phyloP scores from a whole-genome alignment of 179 eudicot species.

The Patellifolia procumbens region DNA sequence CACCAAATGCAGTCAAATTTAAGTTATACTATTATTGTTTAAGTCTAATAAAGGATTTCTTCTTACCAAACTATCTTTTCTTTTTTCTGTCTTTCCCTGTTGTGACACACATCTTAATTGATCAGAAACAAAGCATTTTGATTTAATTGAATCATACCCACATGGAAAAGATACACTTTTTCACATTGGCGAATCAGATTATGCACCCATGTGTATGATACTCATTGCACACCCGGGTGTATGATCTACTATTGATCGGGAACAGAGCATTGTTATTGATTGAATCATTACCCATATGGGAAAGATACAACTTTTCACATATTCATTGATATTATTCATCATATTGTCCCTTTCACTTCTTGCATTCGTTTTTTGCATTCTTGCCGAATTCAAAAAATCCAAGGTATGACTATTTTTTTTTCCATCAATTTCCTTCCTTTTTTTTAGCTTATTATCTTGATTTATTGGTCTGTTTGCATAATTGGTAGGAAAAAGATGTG shows the following conservation, averaged over 20 bases:
- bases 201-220: too few species aligned
- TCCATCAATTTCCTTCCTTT: neutral
- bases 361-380: constrained; percentile 57
- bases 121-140: neutral
- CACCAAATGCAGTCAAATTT: neutral
- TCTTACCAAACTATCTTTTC: too few species aligned
- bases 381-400: constrained; percentile 68
- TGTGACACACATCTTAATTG: neutral
- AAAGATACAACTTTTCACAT: constrained; percentile 22
- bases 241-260: too few species aligned
- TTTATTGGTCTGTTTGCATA: neutral
- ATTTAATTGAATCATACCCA: constrained; percentile 5
- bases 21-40: neutral
- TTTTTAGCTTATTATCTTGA: neutral
- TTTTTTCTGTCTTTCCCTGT: neutral
- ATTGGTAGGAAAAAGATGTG: constrained; percentile 54
- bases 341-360: constrained; percentile 37
- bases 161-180: constrained; percentile 32
- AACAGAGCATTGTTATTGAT: neutral
- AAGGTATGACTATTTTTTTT: constrained; percentile 38
- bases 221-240: too few species aligned
- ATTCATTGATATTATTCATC: constrained; percentile 25
- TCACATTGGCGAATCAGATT: too few species aligned
- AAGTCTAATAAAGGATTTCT: too few species aligned
- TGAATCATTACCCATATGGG: constrained; percentile 28